Base-by-base conservation (phyloP, 352 stramenopile species). In the Globisporangium iwayamae region DNA sequence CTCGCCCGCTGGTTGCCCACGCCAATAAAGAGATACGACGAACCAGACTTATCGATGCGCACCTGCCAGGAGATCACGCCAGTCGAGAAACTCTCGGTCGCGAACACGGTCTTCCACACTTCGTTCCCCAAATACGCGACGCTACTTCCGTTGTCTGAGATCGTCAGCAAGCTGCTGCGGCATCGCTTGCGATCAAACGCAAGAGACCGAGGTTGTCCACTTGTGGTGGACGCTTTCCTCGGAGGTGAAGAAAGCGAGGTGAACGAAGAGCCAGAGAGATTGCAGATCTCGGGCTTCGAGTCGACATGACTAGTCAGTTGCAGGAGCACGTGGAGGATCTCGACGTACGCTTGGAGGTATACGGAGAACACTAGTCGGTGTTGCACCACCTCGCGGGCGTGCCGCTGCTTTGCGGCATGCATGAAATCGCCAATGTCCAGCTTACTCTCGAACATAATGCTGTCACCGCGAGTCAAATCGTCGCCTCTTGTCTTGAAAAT, bases 21-120 rank as follows among this genome's bases (percentile, higher is more conserved):
- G 3, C 98, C 98, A 56, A 99, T 79, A 70, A 99, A 99, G 0
- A 99, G 69, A 72, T 99, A 98, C 11, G 91, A 89, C 5, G 93
- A 97, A 30, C 90, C 89, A n/a, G 94, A 98, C 65, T 98, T 97
- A 18, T 99, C 96, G 9, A 99, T 81, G 0, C 75, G 80, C 46
- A 98, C 65, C 20, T 87, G 51, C 93, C 93, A 98, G 11, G 72
- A 78, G 55, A 96, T 88, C 5, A 81, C 59, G 1, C 94, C 94
- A 0, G 72, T 86, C 0, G 84, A 73, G 43, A 97, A 97, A 4
- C 84, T 66, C 18, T 78, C 62, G 0, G 66, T 83, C 0, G 86
- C 83, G 1, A 96, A 75, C 2, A 98, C 73, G 16, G 90, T 95
- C 68, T 88, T 95, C 94, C 93, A 98, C 25, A 83, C 71, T 60